Conservation (phyloP, 768 basidiomycete genomes). For the Butyriboletus loyo region DNA sequence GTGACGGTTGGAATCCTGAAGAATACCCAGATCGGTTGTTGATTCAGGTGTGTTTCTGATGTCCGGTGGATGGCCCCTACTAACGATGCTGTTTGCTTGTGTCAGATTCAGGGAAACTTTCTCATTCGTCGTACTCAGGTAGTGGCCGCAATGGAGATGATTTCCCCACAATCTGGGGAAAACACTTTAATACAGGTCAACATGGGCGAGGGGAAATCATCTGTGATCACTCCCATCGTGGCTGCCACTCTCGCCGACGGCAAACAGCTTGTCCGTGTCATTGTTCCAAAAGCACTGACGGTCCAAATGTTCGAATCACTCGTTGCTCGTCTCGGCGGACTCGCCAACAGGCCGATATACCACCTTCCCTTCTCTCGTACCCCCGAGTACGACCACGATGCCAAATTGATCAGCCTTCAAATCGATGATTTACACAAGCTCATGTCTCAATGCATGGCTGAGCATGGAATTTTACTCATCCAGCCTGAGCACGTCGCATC, state of each 20-base stretch:
- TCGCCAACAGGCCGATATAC: slow-evolving; percentile 44
- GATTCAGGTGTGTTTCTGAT: slow-evolving; percentile 33
- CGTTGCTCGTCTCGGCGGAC: slow-evolving; percentile 36
- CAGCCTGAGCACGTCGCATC: slow-evolving; percentile 54
- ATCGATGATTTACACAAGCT: slow-evolving; percentile 28
- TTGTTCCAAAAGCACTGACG: slow-evolving; percentile 42
- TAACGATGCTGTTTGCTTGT: neutral
- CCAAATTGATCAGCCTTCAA: neutral
- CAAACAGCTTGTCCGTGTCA: slow-evolving; percentile 39
- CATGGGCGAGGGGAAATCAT: slow-evolving; percentile 55
- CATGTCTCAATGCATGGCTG: slow-evolving; percentile 34
- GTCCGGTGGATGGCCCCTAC: too few relatives aligned
- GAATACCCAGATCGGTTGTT: slow-evolving; percentile 39
- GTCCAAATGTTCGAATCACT: slow-evolving; percentile 46
- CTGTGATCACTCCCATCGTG: slow-evolving; percentile 43
- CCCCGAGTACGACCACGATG: slow-evolving; percentile 10
- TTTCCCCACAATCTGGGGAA: slow-evolving; percentile 29
- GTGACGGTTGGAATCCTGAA: slow-evolving; percentile 11
- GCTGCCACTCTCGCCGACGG: slow-evolving; percentile 41
- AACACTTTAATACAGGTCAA: slow-evolving; percentile 47
- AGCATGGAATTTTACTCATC: slow-evolving; percentile 39
- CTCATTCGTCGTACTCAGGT: slow-evolving; percentile 32
- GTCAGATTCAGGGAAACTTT: slow-evolving; percentile 37
- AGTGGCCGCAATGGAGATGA: slow-evolving; percentile 41
- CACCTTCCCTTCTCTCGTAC: slow-evolving; percentile 46